Evolutionary conservation across 2,329 filamentous ascomycete genomes (phyloP), one percentile per base, ranked within the genome.

Genomic region (Diplocarpon rosae): DNA sequence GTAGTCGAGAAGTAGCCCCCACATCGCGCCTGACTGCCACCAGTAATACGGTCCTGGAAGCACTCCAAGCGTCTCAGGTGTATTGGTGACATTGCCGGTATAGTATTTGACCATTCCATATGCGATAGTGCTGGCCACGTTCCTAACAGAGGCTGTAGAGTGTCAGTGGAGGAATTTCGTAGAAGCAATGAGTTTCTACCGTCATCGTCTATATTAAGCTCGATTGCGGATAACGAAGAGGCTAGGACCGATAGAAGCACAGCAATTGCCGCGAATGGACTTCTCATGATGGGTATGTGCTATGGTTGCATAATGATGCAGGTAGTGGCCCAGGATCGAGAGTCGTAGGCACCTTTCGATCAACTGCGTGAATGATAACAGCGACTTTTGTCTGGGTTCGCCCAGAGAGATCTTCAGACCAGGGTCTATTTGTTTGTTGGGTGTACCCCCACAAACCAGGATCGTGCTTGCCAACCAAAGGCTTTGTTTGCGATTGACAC

Each of bases 1-100:
- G 60, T 85, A 85, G 61, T 85, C 78, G 27, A 85, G 63, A 69
- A 85, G 72, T 29, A 72, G 67, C n/a, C 78, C 78, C 71, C 78
- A 81, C 46, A 80, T 69, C 7, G 76, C 77, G 10, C 66, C 63
- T 3, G 69, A 66, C 52, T 74, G 70, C 72, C 71, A 73, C 68
- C 68, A 73, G 56, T 71, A 87, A 57, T 83, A 80, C 17, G 81
- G 81, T 24, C 69, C 62, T 2, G 78, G 76, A 28, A 88, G 69
- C 53, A 83, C 74, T 42, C 71, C 78, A 35, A 80, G 70, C 8
- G 71, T 70, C 63, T 76, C 59, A 36, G 68, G 63, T 11, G 67
- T 71, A 36, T 72, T 68, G n/a, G 70, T 71, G 28, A 67, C 64
- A 55, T 81, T 80, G 39, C 80, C 80, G 1, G 68, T 70, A 62